Conservation (phyloP, 495 filamentous ascomycete genomes). For the Penicillium lagena region DNA sequence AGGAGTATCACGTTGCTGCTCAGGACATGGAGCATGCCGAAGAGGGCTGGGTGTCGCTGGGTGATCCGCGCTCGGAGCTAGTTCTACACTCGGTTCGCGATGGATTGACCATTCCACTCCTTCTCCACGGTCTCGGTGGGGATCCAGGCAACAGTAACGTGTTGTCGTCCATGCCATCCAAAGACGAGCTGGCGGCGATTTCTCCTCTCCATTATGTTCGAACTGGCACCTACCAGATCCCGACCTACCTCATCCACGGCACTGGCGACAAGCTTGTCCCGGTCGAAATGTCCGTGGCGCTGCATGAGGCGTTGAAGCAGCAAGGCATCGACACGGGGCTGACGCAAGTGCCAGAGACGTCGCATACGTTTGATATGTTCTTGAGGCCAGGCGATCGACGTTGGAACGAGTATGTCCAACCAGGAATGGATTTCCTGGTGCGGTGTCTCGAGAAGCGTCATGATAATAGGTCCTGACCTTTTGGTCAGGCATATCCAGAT, state of each 20-base stretch:
- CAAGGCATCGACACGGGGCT: slow-evolving; percentile 22
- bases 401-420: too few relatives aligned
- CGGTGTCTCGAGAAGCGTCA: too few relatives aligned
- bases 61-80: slow-evolving; percentile 29
- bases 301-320: slow-evolving; percentile 14
- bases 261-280: slow-evolving; percentile 37
- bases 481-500: too few relatives aligned
- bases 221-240: slow-evolving; percentile 24
- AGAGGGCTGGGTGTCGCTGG: too few relatives aligned
- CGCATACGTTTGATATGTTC: slow-evolving; percentile 25
- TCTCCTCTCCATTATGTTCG: slow-evolving; percentile 31
- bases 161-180: slow-evolving; percentile 9
- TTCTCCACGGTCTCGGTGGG: slow-evolving; percentile 19
- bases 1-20: not conserved
- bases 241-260: slow-evolving; percentile 43
- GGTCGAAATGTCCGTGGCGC: slow-evolving; percentile 26
- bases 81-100: slow-evolving; percentile 38
- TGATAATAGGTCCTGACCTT: too few relatives aligned
- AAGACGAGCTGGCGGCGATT: slow-evolving; percentile 17
- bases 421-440: too few relatives aligned
- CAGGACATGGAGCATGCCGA: slow-evolving; percentile 5
- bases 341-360: slow-evolving; percentile 17
- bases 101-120: slow-evolving; percentile 27
- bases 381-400: too few relatives aligned
- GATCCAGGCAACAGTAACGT: not conserved